Evolutionary conservation across 108 stramenopile genomes (phyloP), one percentile per base, ranked within the genome.

Genomic region (Nitzschia palea): DNA sequence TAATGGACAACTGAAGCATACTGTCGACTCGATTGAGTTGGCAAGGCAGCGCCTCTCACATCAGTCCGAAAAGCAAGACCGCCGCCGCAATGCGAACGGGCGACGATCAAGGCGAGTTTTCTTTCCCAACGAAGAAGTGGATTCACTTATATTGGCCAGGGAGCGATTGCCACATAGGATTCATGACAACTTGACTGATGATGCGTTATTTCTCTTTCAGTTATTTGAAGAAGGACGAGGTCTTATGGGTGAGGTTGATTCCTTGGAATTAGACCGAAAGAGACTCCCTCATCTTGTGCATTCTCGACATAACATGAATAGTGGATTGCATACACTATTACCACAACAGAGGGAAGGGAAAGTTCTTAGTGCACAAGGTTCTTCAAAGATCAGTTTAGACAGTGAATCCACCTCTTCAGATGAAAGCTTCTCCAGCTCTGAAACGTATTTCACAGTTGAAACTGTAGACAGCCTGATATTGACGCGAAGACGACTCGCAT

Each of bases 391-490:
- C n/a, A n/a, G n/a, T n/a, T n/a, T n/a, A n/a, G 37, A 26, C 22
- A 35, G 17, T 34, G 55, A 32, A 14, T 56, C 55, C 2, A 56
- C 55, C n/a, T 14, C 55, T 30, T 33, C 55, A 34, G 33, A 28
- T 12, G 55, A 56, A 32, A 56, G 32, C n/a, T 30, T 12, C 14
- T 33, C 31, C 31, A 34, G 32, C 30, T 31, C 29, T 0, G 29
- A 28, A 23, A 55, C 54, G 4, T 17, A 20, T 17, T 55, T 55
- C 29, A 55, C 59, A 23, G 25, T n/a, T 42, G 5, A 17, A 6
- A 60, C 59, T 8, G 40, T 60, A 10, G 59, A 60, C 9, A 60
- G 59, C 26, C 59, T 60, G 1, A 60, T 60, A n/a, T 60, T 60
- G 59, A 43, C 59, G 14, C 59, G 59, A 37, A 60, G 20, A 34